Conservation (phyloP, 2,329 filamentous ascomycete species). For the Aureobasidium sp. region DNA sequence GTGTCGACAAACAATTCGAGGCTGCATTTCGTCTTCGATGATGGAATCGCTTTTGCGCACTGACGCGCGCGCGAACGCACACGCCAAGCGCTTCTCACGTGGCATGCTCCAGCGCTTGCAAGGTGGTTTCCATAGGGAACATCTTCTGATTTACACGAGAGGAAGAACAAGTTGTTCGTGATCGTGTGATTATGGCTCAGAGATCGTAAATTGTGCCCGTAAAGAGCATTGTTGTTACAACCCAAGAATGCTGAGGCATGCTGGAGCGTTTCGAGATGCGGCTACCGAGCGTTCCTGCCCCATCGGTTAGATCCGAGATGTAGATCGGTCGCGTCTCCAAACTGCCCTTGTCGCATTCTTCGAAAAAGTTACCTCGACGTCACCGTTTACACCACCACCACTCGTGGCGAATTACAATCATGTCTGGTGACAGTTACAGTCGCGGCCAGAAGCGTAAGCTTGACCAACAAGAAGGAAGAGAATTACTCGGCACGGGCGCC, state of each 20-base stretch:
- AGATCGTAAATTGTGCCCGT: too few species aligned
- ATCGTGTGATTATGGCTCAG: too few species aligned
- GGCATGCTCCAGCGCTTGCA: not conserved
- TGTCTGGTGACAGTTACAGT: constrained; percentile 8
- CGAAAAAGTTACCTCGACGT: not conserved
- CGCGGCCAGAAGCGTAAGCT: constrained; percentile 15
- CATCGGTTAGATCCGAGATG: constrained; percentile 10
- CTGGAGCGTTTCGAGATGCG: not conserved
- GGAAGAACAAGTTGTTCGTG: too few species aligned
- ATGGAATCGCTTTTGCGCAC: constrained; percentile 1
- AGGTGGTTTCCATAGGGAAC: too few species aligned
- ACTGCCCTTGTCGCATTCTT: not conserved
- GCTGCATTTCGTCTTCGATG: not conserved
- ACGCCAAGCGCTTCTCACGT: not conserved
- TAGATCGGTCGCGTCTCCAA: not conserved
- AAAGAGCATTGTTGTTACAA: too few species aligned
- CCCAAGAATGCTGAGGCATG: too few species aligned
- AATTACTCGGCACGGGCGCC: constrained; percentile 6
- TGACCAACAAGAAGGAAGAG: constrained; percentile 6
- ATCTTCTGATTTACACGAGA: not conserved
- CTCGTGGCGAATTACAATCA: not conserved
- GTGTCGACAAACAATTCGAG: not conserved
- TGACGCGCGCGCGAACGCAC: not conserved
- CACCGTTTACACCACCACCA: not conserved
- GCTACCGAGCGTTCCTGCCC: not conserved